Evolutionary conservation across 345 rosid genomes (phyloP), one percentile per base, ranked within the genome.

Genomic region (Lenwebbia sp.): DNA sequence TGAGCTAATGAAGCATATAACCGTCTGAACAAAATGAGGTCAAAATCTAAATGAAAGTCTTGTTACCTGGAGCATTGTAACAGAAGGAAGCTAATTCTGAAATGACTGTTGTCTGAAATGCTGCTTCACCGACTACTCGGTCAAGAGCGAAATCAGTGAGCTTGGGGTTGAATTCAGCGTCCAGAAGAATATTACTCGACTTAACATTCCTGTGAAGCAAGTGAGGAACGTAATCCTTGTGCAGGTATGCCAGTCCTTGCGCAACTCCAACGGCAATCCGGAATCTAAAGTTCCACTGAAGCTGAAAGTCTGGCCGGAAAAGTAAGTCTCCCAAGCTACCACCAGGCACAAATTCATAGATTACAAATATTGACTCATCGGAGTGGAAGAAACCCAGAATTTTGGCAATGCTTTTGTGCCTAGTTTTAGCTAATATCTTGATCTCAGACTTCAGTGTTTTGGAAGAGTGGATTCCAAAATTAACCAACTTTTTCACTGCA

Each of bases 301-400:
- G 86, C 88, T 89, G 91, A 88, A 91, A 89, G 28, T 88, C 94
- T 37, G 92, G 84, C 54, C 87, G 89, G 50, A 89, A 85, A 83
- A 96, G 89, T 87, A 95, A 84, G 90, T 94, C 98, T 52, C 93
- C 91, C 85, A 96, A 88, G 92, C 98, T 96, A 40, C 99, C 98
- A 65, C 90, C 93, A 51, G 92, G 90, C 50, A 94, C 75, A 87
- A 91, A 92, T 84, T 96, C 98, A 76, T 92, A 95, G 84, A 96
- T 94, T 86, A 95, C 90, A 90, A 95, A 93, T 84, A 96, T 89
- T 2, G 94, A 91, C 86, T 93, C 97, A 37, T 94, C 95, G 0
- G 97, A 95, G 91, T 94, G 90, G 92, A 93, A 96, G 87, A 93
- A 94, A 23, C 99, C 99, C 74, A 96, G 95, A 90, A 96, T 85